Evolutionary conservation across 2,329 filamentous ascomycete genomes (phyloP).

Genomic region (Trichoderma sp.): DNA sequence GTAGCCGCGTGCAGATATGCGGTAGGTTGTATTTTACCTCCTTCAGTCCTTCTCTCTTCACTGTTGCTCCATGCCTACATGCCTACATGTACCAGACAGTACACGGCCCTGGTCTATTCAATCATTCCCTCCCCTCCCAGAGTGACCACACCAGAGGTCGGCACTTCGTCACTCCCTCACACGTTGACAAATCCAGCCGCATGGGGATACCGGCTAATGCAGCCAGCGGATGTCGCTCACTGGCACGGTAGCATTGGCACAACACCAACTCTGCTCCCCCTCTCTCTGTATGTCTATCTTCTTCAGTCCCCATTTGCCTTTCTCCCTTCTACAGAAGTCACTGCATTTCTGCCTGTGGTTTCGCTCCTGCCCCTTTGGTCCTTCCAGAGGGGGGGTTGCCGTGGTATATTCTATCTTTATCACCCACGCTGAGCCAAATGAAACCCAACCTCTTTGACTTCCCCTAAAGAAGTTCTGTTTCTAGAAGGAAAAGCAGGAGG

Average conservation of each 20-base stretch:
- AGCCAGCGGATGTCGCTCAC: slow-evolving; percentile 7
- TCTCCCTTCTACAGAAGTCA: too few relatives aligned
- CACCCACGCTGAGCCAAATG: background rate
- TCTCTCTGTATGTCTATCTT: background rate
- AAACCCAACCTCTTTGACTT: background rate
- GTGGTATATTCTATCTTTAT: slow-evolving; percentile 11
- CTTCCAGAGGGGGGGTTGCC: background rate
- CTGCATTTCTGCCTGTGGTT: background rate
- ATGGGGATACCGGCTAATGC: slow-evolving; percentile 9
- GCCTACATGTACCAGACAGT: background rate
- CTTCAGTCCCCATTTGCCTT: too few relatives aligned
- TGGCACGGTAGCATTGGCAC: background rate
- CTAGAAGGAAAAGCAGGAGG: background rate
- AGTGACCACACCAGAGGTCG: background rate
- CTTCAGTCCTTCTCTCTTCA: background rate
- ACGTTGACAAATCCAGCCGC: background rate
- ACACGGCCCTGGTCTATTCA: slow-evolving; percentile 2
- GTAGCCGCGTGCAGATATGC: slow-evolving; percentile 7
- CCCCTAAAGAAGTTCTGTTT: background rate
- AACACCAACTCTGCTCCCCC: background rate
- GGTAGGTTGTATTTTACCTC: background rate
- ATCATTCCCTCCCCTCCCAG: background rate
- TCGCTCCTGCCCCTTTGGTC: slow-evolving; percentile 6
- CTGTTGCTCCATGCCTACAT: background rate
- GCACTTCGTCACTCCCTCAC: background rate